Conservation (phyloP, 305 asterid genomes). For the Euphrasia arctica region DNA sequence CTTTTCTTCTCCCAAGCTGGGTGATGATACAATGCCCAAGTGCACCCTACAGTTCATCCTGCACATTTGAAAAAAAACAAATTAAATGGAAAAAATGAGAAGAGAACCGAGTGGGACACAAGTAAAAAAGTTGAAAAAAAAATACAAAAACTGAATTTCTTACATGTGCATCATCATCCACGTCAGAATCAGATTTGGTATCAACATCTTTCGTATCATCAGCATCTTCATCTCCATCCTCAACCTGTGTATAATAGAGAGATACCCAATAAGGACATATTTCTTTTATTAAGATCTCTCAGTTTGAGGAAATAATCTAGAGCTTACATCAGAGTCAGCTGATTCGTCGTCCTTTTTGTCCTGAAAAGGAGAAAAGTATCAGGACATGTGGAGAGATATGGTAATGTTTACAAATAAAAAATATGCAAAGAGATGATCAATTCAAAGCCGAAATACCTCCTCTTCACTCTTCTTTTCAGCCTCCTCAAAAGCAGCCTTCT, state of each 20-base stretch:
- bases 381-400: neutral
- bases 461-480: slow-evolving; percentile 82
- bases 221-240: slow-evolving; percentile 54
- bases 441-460: slow-evolving; percentile 47
- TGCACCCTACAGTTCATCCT: slow-evolving; percentile 73
- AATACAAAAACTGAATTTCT: slow-evolving; percentile 16
- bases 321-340: slow-evolving; percentile 87
- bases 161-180: slow-evolving; percentile 62
- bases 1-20: neutral
- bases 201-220: slow-evolving; percentile 37
- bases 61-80: slow-evolving; percentile 20
- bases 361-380: slow-evolving; percentile 32
- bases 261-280: neutral
- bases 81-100: neutral
- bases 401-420: neutral
- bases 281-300: too few relatives aligned
- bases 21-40: slow-evolving; percentile 9
- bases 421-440: neutral
- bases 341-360: slow-evolving; percentile 60
- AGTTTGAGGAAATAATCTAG: neutral
- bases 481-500: slow-evolving; percentile 85
- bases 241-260: slow-evolving; percentile 38
- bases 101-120: too few relatives aligned
- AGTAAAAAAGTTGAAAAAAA: neutral
- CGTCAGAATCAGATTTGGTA: slow-evolving; percentile 30